Conservation (phyloP, 805 yeast genomes). For the Kockiozyma suomiensis region DNA sequence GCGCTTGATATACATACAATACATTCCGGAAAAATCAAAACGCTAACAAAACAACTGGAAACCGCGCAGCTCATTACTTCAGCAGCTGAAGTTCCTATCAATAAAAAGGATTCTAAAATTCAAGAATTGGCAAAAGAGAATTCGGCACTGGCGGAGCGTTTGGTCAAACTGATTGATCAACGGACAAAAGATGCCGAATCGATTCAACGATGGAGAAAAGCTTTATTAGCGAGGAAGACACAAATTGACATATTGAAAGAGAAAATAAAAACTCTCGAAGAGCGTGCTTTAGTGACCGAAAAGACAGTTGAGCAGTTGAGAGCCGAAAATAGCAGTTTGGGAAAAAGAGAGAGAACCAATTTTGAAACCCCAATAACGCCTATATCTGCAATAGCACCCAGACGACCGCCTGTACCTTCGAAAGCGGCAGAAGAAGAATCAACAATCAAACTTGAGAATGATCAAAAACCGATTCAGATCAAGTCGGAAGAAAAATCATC, state of each 20-base stretch:
- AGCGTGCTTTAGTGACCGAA: neutral
- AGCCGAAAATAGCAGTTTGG: too few relatives aligned
- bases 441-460: neutral
- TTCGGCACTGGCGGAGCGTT: neutral
- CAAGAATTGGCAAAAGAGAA: neutral
- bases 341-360: neutral
- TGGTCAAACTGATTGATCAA: conserved; percentile 1
- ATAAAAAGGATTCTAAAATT: neutral
- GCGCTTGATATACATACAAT: neutral
- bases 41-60: neutral
- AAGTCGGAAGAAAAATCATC: neutral
- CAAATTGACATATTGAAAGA: neutral
- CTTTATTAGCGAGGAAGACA: neutral
- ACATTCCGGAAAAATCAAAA: conserved; percentile 2
- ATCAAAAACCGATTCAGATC: neutral
- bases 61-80: neutral
- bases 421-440: neutral
- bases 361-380: neutral
- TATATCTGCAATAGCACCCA: neutral
- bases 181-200: conserved; percentile 2
- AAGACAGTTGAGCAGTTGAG: neutral
- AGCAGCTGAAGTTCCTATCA: neutral
- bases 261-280: neutral
- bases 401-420: neutral
- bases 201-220: conserved; percentile 1